Percentiles rank a stretch among this genome's conserved stretches.
These are phyloP conservation scores for Hypseocharis bilobata DNA, from an alignment of 441 rosid species.

Conservation along the genomic window DNA sequence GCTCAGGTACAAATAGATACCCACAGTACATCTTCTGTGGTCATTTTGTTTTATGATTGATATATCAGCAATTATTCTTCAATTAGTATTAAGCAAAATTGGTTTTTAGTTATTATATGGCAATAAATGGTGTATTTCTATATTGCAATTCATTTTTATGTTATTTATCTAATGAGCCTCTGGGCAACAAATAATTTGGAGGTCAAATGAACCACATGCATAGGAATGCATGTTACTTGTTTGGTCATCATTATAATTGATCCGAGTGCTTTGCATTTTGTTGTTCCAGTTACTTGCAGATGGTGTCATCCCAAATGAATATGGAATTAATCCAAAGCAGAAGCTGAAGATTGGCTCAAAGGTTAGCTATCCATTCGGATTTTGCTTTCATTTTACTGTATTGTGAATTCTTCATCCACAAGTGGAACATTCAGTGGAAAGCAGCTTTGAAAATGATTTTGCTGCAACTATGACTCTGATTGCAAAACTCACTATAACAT, in stretches of 20 bases:
- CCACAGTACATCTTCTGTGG: not conserved
- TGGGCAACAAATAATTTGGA: too few species aligned
- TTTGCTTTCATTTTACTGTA: not conserved
- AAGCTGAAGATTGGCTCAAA: slow-evolving; percentile 96
- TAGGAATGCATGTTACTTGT: slow-evolving; percentile 4
- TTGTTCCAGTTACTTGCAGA: slow-evolving; percentile 84
- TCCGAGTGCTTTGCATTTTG: slow-evolving; percentile 13
- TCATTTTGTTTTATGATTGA: not conserved
- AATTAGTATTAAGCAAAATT: not conserved
- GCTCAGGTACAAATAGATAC: slow-evolving; percentile 60
- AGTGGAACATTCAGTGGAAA: slow-evolving; percentile 8
- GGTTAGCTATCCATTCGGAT: slow-evolving; percentile 33
- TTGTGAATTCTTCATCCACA: not conserved
- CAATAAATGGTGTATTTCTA: not conserved
- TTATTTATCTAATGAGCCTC: too few species aligned
- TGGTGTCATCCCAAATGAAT: slow-evolving; percentile 99
- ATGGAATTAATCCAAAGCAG: slow-evolving; percentile 96
- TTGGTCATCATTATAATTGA: slow-evolving; percentile 12
- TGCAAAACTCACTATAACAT: not conserved
- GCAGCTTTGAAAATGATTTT: too few species aligned
- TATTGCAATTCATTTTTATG: not conserved
- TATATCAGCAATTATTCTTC: not conserved
- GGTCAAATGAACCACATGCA: slow-evolving; percentile 4
- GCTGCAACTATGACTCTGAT: not conserved
- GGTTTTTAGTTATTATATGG: not conserved